Evolutionary conservation across 2,329 filamentous ascomycete species (phyloP).

Genomic region (Cladosporium colombiae): DNA sequence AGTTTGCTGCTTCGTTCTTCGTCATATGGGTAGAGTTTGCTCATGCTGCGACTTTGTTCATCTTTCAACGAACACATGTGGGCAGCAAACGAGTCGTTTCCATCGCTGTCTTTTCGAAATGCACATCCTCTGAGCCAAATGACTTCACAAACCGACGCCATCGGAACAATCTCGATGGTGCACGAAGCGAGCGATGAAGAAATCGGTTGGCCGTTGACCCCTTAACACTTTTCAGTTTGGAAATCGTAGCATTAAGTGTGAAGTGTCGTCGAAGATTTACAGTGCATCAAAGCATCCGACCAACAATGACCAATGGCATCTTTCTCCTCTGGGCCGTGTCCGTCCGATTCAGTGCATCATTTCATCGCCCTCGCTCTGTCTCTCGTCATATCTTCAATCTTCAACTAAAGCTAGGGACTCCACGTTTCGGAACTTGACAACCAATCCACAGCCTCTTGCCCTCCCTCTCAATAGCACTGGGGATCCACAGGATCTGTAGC

Average conservation of each 20-base stretch:
- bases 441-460: neutral
- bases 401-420: neutral
- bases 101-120: neutral
- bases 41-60: neutral
- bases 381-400: neutral
- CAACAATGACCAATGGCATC: neutral
- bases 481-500: neutral
- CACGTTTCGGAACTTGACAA: neutral
- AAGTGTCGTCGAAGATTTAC: neutral
- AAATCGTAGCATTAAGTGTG: neutral
- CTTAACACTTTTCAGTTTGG: neutral
- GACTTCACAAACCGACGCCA: neutral
- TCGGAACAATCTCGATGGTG: neutral
- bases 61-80: neutral
- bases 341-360: neutral
- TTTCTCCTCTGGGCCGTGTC: neutral
- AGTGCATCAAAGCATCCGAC: neutral
- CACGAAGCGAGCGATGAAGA: neutral
- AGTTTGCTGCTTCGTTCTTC: neutral
- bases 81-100: neutral
- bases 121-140: neutral
- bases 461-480: neutral
- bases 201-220: neutral
- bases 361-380: neutral
- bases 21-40: neutral